Evolutionary conservation across 768 basidiomycete species (phyloP).

Genomic region (Tylopilus vinaceipallidus): DNA sequence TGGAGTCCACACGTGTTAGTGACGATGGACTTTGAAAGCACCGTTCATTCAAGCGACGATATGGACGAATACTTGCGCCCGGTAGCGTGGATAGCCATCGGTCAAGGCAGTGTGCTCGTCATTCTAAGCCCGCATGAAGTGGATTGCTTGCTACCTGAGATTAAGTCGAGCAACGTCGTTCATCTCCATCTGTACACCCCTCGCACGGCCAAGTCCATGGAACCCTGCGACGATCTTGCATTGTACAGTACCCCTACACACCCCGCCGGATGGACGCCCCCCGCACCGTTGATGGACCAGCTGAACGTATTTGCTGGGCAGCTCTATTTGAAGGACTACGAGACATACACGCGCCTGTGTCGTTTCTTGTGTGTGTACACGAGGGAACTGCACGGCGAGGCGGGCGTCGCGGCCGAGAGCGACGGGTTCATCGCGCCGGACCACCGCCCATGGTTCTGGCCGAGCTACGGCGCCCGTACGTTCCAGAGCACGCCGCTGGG

Average conservation of each 20-base stretch:
- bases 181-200: background rate
- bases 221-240: background rate
- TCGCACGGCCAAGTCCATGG: background rate
- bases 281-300: background rate
- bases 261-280: background rate
- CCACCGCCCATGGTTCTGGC: no score
- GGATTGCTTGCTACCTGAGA: background rate
- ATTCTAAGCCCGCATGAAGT: no score
- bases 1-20: conserved; percentile 20
- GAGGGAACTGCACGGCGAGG: background rate
- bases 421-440: no score
- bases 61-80: conserved; percentile 26
- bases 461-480: no score
- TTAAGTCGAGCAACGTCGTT: background rate
- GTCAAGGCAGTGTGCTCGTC: no score
- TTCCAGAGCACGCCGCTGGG: no score
- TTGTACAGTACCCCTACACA: background rate
- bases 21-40: conserved; percentile 17
- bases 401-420: no score
- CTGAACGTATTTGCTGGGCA: background rate
- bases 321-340: background rate
- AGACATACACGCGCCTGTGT: background rate
- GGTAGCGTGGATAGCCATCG: conserved; percentile 28
- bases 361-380: background rate
- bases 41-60: conserved; percentile 1